A percentile compares a stretch with the other conserved stretches of the same genome.
These are phyloP conservation scores for Hanseniaspora singularis DNA, from an alignment of 805 yeast species.

Conservation along the genomic window DNA sequence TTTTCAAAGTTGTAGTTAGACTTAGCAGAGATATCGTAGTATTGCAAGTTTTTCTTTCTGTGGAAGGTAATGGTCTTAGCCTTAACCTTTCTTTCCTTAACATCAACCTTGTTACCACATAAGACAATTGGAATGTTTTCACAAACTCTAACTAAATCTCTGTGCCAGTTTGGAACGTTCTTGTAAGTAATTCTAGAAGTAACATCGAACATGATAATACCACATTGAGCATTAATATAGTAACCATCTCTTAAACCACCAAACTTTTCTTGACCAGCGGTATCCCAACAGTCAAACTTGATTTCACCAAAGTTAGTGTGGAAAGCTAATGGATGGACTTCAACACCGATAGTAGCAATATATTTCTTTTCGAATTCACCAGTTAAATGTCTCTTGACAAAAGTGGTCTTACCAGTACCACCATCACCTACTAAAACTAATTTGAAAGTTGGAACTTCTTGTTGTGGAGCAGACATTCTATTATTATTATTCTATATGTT, in stretches of 20 bases:
- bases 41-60: constrained; percentile 99
- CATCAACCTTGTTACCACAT: constrained; percentile 99
- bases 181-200: constrained; percentile 98
- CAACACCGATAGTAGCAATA: constrained; percentile 98
- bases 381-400: constrained; percentile 98
- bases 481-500: not conserved
- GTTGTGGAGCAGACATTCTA: constrained; percentile 16
- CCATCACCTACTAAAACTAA: constrained; percentile 99
- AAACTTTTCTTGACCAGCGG: constrained; percentile 99
- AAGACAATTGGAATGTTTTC: constrained; percentile 98
- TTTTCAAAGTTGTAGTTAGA: constrained; percentile 99
- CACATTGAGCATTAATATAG: constrained; percentile 99
- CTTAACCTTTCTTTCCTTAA: constrained; percentile 98
- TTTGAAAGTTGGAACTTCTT: constrained; percentile 86
- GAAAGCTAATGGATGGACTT: constrained; percentile 96
- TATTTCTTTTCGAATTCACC: constrained; percentile 99
- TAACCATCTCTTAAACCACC: constrained; percentile 99
- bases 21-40: constrained; percentile 98
- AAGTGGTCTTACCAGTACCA: constrained; percentile 99
- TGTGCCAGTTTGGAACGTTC: constrained; percentile 99
- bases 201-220: constrained; percentile 99
- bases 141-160: constrained; percentile 98
- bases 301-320: constrained; percentile 98
- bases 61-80: constrained; percentile 99
- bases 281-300: constrained; percentile 99